Conservation (phyloP, 75 land plant species). For the Picea sitchensis region DNA sequence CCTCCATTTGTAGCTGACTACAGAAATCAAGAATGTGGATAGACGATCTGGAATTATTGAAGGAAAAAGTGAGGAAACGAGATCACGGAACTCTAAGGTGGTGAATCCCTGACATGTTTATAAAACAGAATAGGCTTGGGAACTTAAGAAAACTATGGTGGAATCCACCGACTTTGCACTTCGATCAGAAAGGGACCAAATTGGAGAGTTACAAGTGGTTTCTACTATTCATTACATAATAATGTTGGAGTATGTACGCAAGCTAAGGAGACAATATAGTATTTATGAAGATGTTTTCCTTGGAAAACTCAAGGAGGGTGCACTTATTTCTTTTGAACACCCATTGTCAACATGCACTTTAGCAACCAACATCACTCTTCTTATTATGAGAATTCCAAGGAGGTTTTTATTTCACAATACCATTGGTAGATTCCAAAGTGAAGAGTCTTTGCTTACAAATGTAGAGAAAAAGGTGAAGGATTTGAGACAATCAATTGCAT, state of each 20-base stretch:
- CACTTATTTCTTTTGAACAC: constrained; percentile 25
- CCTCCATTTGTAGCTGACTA: constrained; percentile 1
- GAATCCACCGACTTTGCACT: background rate
- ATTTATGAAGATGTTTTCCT: constrained; percentile 52
- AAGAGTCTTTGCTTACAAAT: constrained; percentile 53
- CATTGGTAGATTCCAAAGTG: constrained; percentile 60
- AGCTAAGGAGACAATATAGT: constrained; percentile 21
- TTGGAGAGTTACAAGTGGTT: background rate
- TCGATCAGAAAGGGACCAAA: background rate
- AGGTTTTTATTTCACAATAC: constrained; percentile 60
- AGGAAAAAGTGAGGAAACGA: background rate
- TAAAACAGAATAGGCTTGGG: background rate
- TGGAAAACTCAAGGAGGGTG: constrained; percentile 48
- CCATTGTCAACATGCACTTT: constrained; percentile 34
- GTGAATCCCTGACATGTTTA: background rate
- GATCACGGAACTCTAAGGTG: background rate
- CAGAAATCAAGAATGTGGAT: background rate
- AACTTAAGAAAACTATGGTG: background rate
- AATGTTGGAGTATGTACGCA: constrained; percentile 19
- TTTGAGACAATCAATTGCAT: constrained; percentile 55
- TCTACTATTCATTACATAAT: background rate
- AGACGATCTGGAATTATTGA: background rate
- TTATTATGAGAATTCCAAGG: constrained; percentile 63
- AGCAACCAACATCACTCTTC: constrained; percentile 25
- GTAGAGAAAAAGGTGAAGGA: constrained; percentile 72